Evolutionary conservation across 768 basidiomycete genomes (phyloP), one percentile per base, ranked within the genome.

Genomic region (Pleurotus eryngii): DNA sequence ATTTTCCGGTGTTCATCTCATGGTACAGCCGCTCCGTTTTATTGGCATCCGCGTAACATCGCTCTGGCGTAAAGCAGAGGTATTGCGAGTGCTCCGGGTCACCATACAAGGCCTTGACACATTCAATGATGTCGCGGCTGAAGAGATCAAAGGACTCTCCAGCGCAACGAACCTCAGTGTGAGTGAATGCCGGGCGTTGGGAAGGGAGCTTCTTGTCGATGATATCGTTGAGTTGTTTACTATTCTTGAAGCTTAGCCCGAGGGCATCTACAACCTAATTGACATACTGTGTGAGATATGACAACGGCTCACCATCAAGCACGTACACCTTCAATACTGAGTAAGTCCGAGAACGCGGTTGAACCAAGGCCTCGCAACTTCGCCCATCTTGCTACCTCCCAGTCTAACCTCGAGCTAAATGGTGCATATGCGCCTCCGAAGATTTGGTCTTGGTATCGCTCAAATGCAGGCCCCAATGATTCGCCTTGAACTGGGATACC

Each of bases 391-490:
- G 45, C 45, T 8, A 46, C 18, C 18, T 46, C 20, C 45, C 45
- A 0, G 66, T 61, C 57, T 67, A 72, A 26, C 71, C 60, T 0
- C 66, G 67, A 55, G 1, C 68, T 61, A 48, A 62, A 72, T 1
- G 73, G 64, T 3, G 67, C 65, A 15, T 53, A 46, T 20, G 74
- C 54, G 46, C 72, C 15, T 15, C 38, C 38, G n/a, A n/a, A n/a
- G n/a, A n/a, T n/a, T n/a, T n/a, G n/a, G n/a, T n/a, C n/a, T n/a
- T n/a, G n/a, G n/a, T n/a, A n/a, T n/a, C n/a, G n/a, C n/a, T n/a
- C n/a, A n/a, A n/a, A n/a, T n/a, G n/a, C n/a, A n/a, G n/a, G n/a
- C n/a, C n/a, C n/a, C n/a, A n/a, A n/a, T n/a, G n/a, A n/a, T n/a
- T n/a, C n/a, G n/a, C n/a, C n/a, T n/a, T n/a, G n/a, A n/a, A n/a